Evolutionary conservation across 768 basidiomycete genomes (phyloP), one percentile per base, ranked within the genome.

Genomic region (Suillus cothurnatus): DNA sequence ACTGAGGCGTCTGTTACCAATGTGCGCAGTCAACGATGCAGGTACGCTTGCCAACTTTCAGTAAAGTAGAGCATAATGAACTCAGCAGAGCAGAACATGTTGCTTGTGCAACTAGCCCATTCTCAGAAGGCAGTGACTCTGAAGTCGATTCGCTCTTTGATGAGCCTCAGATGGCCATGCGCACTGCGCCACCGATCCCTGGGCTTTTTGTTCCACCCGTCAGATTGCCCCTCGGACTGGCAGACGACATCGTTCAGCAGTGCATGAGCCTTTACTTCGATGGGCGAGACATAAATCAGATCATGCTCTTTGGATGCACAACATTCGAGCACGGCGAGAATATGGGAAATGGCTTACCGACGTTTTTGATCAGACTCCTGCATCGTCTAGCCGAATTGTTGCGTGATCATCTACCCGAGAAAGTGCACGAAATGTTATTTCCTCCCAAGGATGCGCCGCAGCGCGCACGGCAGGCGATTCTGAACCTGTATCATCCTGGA

Each of bases 401-500:
- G 1, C 72, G 73, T 4, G 83, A 85, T 2, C 66, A 77, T 19
- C 76, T 95, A 3, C 85, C 90, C 0, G 58, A 71, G 2, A 73
- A 80, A 32, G 83, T 81, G 0, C 82, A 89, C 67, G 70, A 75
- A 8, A 79, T 92, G 23, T 81, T 94, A 28, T 94, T 94, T 70
- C 88, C 90, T 1, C 67, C 73, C 1, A 68, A 69, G 21, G 65
- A 66, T 6, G 68, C 71, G 52, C 77, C 82, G 36, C 74, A 77
- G 61, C 66, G 76, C 31, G 89, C 92, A 0, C 84, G 94, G 32
- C 95, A 98, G 73, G 92, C 88, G 1, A 99, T 98, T 63, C 69
- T 98, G 61, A 99, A 98, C 74, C 80, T 95, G 2, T 99, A 99
- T 74, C 79, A 80, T 26, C 93, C 95, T 0, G 96, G 96, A 8